Conservation (phyloP, 805 yeast genomes). For the Pichia cabralensis region DNA sequence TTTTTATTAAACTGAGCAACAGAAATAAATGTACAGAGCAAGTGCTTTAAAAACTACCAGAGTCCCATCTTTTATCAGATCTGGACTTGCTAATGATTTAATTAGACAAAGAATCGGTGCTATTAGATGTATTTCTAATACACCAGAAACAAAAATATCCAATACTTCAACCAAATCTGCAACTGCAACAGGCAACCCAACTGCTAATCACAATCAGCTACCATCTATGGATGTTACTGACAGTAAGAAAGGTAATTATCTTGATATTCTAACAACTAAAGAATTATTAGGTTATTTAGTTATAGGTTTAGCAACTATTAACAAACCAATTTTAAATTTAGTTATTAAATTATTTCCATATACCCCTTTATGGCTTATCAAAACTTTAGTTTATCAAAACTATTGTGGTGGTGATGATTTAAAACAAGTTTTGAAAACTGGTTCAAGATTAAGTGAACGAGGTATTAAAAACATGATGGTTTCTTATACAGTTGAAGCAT, state of each 20-base stretch:
- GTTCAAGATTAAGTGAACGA: slow-evolving; percentile 51
- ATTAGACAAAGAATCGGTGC: no score
- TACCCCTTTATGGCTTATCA: slow-evolving; percentile 63
- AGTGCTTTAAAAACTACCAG: no score
- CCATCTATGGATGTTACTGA: slow-evolving; percentile 1
- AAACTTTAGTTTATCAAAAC: slow-evolving; percentile 64
- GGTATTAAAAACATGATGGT: slow-evolving; percentile 93
- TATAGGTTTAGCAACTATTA: slow-evolving; percentile 61
- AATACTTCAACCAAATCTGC: no score
- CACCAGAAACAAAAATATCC: slow-evolving; percentile 3
- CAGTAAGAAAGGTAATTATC: slow-evolving; percentile 24
- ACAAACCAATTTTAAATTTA: slow-evolving; percentile 48
- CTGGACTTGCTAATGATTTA: no score
- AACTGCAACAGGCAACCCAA: slow-evolving; percentile 1
- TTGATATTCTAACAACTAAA: slow-evolving; percentile 40
- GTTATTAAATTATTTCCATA: slow-evolving; percentile 63
- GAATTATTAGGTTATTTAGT: slow-evolving; percentile 57
- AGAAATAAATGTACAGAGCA: no score
- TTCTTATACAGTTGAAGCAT: slow-evolving; percentile 87
- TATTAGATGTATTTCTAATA: slow-evolving; percentile 1
- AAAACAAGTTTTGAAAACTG: slow-evolving; percentile 61
- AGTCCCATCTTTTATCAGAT: background rate
- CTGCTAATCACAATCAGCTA: background rate
- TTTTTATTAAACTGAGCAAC: no score
- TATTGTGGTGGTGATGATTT: slow-evolving; percentile 88